Percentiles rank a stretch among this genome's conserved stretches.
Conservation (phyloP, 2,329 filamentous ascomycete species). For the Cordyceps tenuipes region DNA sequence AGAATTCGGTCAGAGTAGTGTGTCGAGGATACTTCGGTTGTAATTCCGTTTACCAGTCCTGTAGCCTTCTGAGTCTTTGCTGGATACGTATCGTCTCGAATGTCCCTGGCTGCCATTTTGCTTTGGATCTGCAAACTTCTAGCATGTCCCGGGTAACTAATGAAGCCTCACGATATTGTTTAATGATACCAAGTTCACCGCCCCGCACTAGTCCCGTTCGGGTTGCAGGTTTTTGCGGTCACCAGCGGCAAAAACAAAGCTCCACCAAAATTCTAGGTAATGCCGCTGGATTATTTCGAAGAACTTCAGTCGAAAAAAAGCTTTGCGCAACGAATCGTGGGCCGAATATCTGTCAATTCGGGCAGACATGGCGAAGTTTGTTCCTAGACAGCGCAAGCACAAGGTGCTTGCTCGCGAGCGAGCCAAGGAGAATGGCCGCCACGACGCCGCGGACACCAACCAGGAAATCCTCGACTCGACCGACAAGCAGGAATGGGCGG, state of each 20-base stretch:
- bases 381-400: conserved; percentile 59
- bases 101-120: conserved; percentile 32
- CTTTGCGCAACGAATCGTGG: background rate
- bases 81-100: conserved; percentile 55
- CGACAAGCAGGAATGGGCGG: conserved; percentile 38
- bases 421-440: conserved; percentile 33
- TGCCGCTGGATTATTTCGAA: conserved; percentile 4
- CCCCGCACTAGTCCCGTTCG: conserved; percentile 28
- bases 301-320: background rate
- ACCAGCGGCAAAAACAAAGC: conserved; percentile 26
- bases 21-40: conserved; percentile 64
- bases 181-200: conserved; percentile 12
- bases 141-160: conserved; percentile 13
- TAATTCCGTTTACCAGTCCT: conserved; percentile 56
- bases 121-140: background rate
- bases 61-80: conserved; percentile 51
- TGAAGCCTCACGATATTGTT: conserved; percentile 6
- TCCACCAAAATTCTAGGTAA: conserved; percentile 26
- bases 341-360: background rate
- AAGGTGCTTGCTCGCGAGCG: conserved; percentile 58
- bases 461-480: conserved; percentile 36
- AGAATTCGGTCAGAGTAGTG: conserved; percentile 86
- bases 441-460: conserved; percentile 31
- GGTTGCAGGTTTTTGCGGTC: conserved; percentile 28
- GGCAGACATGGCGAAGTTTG: conserved; percentile 45